Evolutionary conservation across 2,329 filamentous ascomycete species (phyloP), one percentile per base, ranked within the genome.

Genomic region (Madurella fahalii): DNA sequence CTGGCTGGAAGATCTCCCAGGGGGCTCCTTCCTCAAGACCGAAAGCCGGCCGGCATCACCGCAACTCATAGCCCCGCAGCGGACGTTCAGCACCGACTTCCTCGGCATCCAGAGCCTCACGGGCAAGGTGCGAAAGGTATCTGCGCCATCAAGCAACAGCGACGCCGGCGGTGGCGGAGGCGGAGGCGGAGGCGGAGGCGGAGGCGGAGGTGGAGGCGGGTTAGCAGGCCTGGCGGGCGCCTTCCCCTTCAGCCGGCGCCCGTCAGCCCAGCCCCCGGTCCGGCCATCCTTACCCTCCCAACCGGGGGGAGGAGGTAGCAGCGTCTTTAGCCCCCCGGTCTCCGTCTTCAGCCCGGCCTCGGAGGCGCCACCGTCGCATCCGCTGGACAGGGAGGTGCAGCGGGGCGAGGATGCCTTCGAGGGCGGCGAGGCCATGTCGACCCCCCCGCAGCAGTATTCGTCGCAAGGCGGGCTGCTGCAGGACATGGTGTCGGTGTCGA

Each of bases 401-500:
- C 47, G 48, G 49, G 68, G 67, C 40, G 73, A 77, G 11, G 77
- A 77, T 40, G 65, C 74, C 32, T 77, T 78, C 57, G 81, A 83
- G 41, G 77, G 76, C n/a, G 69, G 78, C 20, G 80, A 82, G 47
- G 77, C 73, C 15, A 74, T 77, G 2, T 79, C 78, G 1, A 87
- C 84, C 2, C 85, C 85, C 1, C 20, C 41, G 11, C 41, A 43
- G 41, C 41, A 20, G 9, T 16, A 43, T 2, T 16, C 34, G 13
- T 15, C 34, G 11, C 11, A 15, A 4, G 34, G 34, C 34, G 34
- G 34, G 34, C 34, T 87, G 7, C 81, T 89, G 56, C 87, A 91
- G 62, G 92, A 96, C 65, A 87, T 95, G 75, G 82, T 94, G 31
- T 95, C 90, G 2, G 89, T 90, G 7, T 95, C 91, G 1, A 96